Percentiles rank a stretch among this genome's conserved stretches.
These are phyloP conservation scores for Micromonas commoda DNA, from an alignment of 139 green algal genomes.

Conservation along the genomic window DNA sequence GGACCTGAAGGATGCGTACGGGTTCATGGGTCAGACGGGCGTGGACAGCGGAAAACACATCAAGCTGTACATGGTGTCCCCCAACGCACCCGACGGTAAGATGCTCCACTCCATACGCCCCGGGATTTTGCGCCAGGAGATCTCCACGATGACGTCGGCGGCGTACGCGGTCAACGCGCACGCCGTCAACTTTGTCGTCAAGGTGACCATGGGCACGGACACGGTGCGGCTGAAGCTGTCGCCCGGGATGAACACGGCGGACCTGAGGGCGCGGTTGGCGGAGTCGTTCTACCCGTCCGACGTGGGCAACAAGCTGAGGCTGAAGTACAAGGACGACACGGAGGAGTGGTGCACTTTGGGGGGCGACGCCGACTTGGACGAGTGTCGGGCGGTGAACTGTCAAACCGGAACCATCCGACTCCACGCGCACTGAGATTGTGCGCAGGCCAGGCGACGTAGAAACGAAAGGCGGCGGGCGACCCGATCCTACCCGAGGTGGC, in stretches of 20 bases:
- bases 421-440: no score
- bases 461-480: no score
- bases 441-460: neutral
- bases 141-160: neutral
- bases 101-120: neutral
- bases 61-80: neutral
- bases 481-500: no score
- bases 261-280: neutral
- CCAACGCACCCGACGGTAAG: neutral
- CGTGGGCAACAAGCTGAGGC: neutral
- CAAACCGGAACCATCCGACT: neutral
- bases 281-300: neutral
- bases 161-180: neutral
- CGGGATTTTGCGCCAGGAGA: neutral
- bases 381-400: neutral
- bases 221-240: neutral
- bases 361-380: slow-evolving; percentile 13
- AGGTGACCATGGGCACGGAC: neutral
- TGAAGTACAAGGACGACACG: slow-evolving; percentile 15
- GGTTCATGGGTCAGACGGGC: neutral
- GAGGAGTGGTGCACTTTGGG: neutral
- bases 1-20: slow-evolving; percentile 10
- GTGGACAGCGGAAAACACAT: neutral
- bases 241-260: neutral
- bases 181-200: neutral